A percentile compares a stretch with the other conserved stretches of the same genome.
Conservation (phyloP, 306 rosid genomes). For the Urtica urens region DNA sequence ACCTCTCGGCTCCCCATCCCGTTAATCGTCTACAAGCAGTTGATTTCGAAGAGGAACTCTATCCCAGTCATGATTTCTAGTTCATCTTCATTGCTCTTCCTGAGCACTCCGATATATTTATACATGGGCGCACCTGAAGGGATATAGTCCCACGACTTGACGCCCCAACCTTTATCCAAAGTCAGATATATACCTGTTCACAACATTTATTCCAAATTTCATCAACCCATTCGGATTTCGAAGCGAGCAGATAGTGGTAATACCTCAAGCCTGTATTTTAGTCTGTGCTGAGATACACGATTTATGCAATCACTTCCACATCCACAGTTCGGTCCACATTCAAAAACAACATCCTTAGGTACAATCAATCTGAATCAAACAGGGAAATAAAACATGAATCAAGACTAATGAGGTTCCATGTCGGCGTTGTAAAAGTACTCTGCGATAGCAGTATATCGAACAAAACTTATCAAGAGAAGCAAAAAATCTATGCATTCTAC, state of each 20-base stretch:
- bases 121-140: constrained; percentile 31
- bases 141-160: constrained; percentile 27
- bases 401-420: no score
- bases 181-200: constrained; percentile 23
- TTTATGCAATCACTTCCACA: constrained; percentile 27
- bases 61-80: constrained; percentile 13
- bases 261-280: constrained; percentile 26
- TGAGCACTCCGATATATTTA: constrained; percentile 24
- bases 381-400: no score
- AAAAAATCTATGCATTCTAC: no score
- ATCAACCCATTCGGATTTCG: no score
- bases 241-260: neutral
- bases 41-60: constrained; percentile 23
- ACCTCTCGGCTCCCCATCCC: constrained; percentile 27
- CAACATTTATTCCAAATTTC: no score
- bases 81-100: constrained; percentile 18
- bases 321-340: constrained; percentile 29
- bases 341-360: constrained; percentile 26
- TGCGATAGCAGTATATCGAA: no score
- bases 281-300: constrained; percentile 22
- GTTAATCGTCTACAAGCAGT: constrained; percentile 25
- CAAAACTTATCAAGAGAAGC: no score
- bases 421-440: no score
- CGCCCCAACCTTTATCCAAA: constrained; percentile 25
- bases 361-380: constrained; percentile 23